Percentiles rank a stretch among this genome's conserved stretches.
Conservation (phyloP, 2,329 filamentous ascomycete genomes). For the Shiraia bambusicola region DNA sequence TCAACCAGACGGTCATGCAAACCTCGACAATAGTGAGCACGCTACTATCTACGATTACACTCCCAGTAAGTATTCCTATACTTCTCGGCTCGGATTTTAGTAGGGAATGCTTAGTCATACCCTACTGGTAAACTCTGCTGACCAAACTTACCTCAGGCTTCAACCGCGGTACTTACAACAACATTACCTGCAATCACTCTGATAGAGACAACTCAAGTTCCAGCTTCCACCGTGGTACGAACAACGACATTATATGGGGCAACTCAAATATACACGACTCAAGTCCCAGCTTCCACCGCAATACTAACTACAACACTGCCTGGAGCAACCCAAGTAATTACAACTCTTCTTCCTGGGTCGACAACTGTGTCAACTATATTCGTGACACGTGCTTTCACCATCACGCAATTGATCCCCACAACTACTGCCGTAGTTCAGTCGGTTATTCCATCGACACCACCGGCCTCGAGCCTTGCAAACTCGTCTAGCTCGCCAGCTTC, state of each 20-base stretch:
- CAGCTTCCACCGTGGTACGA: conserved; percentile 23
- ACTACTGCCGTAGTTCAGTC: conserved; percentile 28
- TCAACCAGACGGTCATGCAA: conserved; percentile 15
- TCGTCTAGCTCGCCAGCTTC: conserved; percentile 18
- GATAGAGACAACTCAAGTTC: conserved; percentile 24
- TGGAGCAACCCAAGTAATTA: conserved; percentile 16
- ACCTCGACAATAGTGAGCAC: conserved; percentile 21
- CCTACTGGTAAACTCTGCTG: no score
- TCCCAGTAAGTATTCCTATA: conserved; percentile 8
- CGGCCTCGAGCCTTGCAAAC: conserved; percentile 7
- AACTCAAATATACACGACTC: conserved; percentile 4
- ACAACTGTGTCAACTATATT: conserved; percentile 22
- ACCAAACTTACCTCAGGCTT: background rate
- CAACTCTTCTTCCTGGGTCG: conserved; percentile 27
- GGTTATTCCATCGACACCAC: conserved; percentile 10
- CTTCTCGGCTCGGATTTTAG: background rate
- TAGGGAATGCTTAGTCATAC: no score
- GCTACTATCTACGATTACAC: conserved; percentile 18
- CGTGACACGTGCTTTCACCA: conserved; percentile 17
- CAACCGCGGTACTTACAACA: background rate
- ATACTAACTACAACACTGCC: conserved; percentile 22
- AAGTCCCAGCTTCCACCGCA: conserved; percentile 20
- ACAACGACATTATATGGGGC: conserved; percentile 19
- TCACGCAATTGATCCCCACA: conserved; percentile 21
- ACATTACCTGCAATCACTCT: conserved; percentile 14